Evolutionary conservation across 2,329 filamentous ascomycete genomes (phyloP).

Genomic region (Scedosporium aurantiacum): DNA sequence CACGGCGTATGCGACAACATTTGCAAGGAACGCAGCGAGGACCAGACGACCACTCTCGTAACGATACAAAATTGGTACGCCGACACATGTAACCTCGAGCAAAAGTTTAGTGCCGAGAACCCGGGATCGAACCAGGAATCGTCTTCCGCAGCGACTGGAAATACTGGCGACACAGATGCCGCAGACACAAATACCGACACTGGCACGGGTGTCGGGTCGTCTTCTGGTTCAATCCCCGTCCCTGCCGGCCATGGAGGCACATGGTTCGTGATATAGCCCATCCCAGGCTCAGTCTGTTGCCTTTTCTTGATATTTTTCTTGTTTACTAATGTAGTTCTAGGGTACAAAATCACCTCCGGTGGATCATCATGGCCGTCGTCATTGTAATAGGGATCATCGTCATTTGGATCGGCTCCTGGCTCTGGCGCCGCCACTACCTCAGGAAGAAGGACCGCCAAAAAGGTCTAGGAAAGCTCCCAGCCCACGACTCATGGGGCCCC

Average conservation of each 20-base stretch:
- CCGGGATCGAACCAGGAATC: conserved; percentile 6
- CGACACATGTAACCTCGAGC: conserved; percentile 44
- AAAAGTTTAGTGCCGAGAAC: conserved; percentile 12
- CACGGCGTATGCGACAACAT: conserved; percentile 50
- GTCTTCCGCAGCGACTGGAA: background rate
- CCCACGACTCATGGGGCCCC: conserved; percentile 1
- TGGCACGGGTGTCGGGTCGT: background rate
- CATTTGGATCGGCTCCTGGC: conserved; percentile 56
- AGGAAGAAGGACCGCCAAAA: conserved; percentile 53
- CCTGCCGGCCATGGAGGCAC: background rate
- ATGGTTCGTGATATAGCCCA: background rate
- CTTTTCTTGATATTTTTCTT: conserved; percentile 5
- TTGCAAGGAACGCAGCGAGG: conserved; percentile 25
- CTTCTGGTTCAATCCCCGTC: conserved; percentile 4
- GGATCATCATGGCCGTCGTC: conserved; percentile 72
- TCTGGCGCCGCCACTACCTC: conserved; percentile 64
- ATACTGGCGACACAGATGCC: conserved; percentile 10
- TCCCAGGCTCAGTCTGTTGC: background rate
- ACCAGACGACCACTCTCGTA: conserved; percentile 30
- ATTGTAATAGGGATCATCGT: conserved; percentile 57
- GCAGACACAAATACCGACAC: background rate
- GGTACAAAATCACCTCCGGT: conserved; percentile 62
- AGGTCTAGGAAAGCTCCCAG: conserved; percentile 31
- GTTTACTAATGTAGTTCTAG: conserved; percentile 30
- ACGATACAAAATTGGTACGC: conserved; percentile 62